These are phyloP conservation scores for Eucalyptus sp. DNA, from an alignment of 345 rosid genomes.

Conservation along the genomic window DNA sequence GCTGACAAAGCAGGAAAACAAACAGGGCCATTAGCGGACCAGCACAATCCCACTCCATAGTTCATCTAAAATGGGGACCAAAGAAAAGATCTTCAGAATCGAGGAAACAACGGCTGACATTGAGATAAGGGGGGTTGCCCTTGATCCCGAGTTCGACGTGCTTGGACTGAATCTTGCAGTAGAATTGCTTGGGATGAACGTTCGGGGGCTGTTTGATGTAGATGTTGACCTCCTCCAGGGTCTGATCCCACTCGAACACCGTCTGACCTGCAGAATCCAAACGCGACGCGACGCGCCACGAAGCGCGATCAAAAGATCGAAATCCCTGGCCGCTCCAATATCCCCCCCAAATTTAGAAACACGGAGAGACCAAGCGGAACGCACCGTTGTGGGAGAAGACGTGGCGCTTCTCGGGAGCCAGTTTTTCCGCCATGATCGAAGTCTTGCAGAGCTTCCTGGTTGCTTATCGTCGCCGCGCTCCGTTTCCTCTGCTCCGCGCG, in stretches of 20 bases:
- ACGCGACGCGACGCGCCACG: not conserved
- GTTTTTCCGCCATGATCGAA: constrained; percentile 35
- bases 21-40: not conserved
- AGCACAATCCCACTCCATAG: not conserved
- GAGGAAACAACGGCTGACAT: constrained; percentile 23
- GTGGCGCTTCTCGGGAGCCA: constrained; percentile 62
- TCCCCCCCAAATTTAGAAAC: too few species aligned
- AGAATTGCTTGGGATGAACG: constrained; percentile 58
- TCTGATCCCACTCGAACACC: constrained; percentile 96
- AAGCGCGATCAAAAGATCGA: not conserved
- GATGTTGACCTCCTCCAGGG: constrained; percentile 74
- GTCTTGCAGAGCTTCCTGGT: not conserved
- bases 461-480: not conserved
- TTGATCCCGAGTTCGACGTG: constrained; percentile 91
- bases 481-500: not conserved
- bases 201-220: constrained; percentile 68
- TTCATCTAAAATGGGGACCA: not conserved
- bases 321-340: not conserved
- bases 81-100: too few species aligned
- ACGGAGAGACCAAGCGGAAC: not conserved
- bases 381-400: constrained; percentile 34
- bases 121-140: constrained; percentile 93
- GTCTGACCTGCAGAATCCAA: constrained; percentile 31
- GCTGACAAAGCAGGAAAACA: constrained; percentile 23
- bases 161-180: constrained; percentile 73